These are phyloP conservation scores for Ophiostoma perfectum DNA, from an alignment of 2,329 filamentous ascomycete genomes.

Conservation along the genomic window DNA sequence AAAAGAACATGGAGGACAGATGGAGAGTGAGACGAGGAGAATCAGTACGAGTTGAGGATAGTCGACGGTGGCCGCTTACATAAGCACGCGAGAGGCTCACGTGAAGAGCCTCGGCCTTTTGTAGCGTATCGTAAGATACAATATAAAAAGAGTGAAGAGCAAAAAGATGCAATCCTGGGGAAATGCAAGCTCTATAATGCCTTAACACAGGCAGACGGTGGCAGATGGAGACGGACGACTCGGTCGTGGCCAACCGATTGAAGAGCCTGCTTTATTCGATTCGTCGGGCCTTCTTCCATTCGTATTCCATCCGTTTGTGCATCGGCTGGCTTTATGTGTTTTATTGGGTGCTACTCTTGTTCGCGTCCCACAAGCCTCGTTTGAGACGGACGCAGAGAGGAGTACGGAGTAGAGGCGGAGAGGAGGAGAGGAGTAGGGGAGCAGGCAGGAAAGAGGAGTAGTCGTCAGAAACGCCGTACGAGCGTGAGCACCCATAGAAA, in stretches of 20 bases:
- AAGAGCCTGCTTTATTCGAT: no score
- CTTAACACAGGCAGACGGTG: not conserved
- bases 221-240: not conserved
- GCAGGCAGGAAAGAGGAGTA: not conserved
- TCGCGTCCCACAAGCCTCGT: slow-evolving; percentile 7
- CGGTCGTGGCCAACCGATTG: not conserved
- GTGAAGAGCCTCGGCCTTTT: not conserved
- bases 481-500: not conserved
- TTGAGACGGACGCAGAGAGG: not conserved
- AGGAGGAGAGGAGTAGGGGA: no score
- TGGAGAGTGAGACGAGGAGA: no score
- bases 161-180: not conserved
- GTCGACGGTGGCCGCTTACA: no score
- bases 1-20: no score
- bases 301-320: not conserved
- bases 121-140: no score
- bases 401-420: not conserved
- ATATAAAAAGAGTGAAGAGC: no score
- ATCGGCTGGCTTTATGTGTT: no score
- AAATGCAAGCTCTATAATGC: not conserved
- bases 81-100: no score
- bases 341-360: not conserved
- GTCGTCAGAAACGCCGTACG: not conserved
- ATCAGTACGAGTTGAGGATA: no score
- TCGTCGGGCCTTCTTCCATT: not conserved